Base-by-base conservation (phyloP, 2,329 filamentous ascomycete species). In the Alternaria panax region DNA sequence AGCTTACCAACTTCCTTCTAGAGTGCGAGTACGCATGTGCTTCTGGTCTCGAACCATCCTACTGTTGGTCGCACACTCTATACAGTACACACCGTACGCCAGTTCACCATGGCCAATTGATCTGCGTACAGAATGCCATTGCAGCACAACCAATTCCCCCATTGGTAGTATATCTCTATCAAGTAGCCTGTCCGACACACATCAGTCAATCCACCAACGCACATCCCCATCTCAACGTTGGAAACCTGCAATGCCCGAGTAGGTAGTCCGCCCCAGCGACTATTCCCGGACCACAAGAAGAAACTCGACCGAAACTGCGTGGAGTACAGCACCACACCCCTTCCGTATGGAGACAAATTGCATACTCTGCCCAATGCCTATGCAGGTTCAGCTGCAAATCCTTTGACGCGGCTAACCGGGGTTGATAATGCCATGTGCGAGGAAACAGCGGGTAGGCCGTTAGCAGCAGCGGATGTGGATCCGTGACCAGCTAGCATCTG, bases 401-500 rank as follows among this genome's bases (percentile, higher is more conserved):
- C 12, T 14, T 22, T 20, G 14, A 34, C 34, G 20, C 45, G 20
- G 28, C 45, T 48, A 34, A 48, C 8, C 4, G 42, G 11, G 7
- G 32, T 25, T n/a, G n/a, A 59, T 11, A 20, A 59, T 11, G 36
- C 28, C 22, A 14, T 59, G 56, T 36, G 42, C 38, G 25, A 9
- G 27, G 2, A 22, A n/a, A 36, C 36, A 20, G 51, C 43, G 45
- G 16, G 27, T 24, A 22, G 2, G 28, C 40, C 32, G 32, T 46
- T 46, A 14, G 38, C 18, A 51, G 12, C 7, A 25, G n/a, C 12
- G 30, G 6, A 20, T 25, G 25, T 14, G 25, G 18, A 22, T n/a
- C 32, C n/a, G n/a, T n/a, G 7, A 11, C 42, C 14, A 47, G 27
- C 30, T 46, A 22, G 24, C 14, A 54, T 30, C 14, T 16, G 8